These are phyloP conservation scores for Cladosporium sphaerospermum DNA, from an alignment of 2,329 filamentous ascomycete species.

Conservation along the genomic window DNA sequence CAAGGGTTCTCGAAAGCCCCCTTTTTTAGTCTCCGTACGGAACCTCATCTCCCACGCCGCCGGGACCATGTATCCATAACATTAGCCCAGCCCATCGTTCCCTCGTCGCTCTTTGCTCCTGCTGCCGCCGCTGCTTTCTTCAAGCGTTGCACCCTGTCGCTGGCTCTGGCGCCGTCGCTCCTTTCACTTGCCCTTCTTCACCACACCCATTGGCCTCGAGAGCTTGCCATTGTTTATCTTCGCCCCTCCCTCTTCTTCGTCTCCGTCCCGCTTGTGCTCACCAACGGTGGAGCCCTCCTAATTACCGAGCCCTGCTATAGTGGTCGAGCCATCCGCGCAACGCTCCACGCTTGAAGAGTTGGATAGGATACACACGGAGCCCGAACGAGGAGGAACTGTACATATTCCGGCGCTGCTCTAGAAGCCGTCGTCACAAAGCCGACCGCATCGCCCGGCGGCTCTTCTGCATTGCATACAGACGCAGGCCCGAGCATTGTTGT, in stretches of 20 bases:
- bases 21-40: constrained; percentile 12
- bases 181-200: constrained; percentile 19
- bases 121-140: constrained; percentile 18
- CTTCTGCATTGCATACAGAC: constrained; percentile 12
- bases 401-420: constrained; percentile 15
- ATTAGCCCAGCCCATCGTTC: constrained; percentile 15
- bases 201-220: constrained; percentile 14
- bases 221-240: constrained; percentile 15
- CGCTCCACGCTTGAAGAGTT: constrained; percentile 8
- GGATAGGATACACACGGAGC: constrained; percentile 3
- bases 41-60: constrained; percentile 15
- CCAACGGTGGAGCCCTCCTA: constrained; percentile 13
- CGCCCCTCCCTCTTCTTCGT: constrained; percentile 3
- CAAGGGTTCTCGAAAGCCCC: constrained; percentile 11
- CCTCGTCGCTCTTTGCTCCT: constrained; percentile 14
- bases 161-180: constrained; percentile 17
- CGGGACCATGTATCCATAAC: constrained; percentile 21
- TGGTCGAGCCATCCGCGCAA: constrained; percentile 8
- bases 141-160: constrained; percentile 22
- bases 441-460: not conserved
- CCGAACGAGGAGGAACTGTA: constrained; percentile 18
- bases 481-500: constrained; percentile 5
- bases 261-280: constrained; percentile 12
- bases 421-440: constrained; percentile 1
- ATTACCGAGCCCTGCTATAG: constrained; percentile 11